Percentiles rank a stretch among this genome's conserved stretches.
phyloP scores from a whole-genome alignment of 192 early-diverging fungal genomes.

The Helicostylum pulchrum region DNA sequence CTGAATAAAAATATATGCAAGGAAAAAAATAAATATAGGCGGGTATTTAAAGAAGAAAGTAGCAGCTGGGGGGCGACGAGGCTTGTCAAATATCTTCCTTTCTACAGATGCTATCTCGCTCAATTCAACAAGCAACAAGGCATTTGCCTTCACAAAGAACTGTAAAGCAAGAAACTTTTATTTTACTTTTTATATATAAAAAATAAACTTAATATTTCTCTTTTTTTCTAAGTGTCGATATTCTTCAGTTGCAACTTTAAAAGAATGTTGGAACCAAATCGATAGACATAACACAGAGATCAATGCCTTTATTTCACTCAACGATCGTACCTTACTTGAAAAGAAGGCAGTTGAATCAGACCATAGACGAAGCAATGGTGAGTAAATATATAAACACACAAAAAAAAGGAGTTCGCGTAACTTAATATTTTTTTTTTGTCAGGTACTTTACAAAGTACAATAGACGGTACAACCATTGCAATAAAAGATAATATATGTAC shows the following conservation, averaged over 20 bases:
- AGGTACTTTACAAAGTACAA: not conserved
- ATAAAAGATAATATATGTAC: conserved; percentile 85
- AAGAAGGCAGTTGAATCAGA: conserved; percentile 11
- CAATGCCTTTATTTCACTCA: conserved; percentile 44
- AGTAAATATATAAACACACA: not conserved
- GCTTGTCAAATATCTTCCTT: not conserved
- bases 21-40: too few relatives aligned
- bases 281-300: conserved; percentile 35
- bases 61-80: too few relatives aligned
- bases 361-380: not conserved
- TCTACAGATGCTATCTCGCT: not conserved
- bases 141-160: too few relatives aligned
- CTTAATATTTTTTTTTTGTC: not conserved
- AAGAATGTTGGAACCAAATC: conserved; percentile 29
- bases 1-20: too few relatives aligned
- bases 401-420: not conserved
- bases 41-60: too few relatives aligned
- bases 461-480: conserved; percentile 61
- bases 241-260: not conserved
- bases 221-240: not conserved
- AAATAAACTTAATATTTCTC: not conserved
- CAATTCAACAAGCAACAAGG: not conserved
- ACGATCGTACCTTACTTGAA: conserved; percentile 22
- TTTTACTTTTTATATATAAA: not conserved
- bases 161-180: not conserved